phyloP scores from a whole-genome alignment of 306 rosid genomes.

The Begonia fuchsioides region DNA sequence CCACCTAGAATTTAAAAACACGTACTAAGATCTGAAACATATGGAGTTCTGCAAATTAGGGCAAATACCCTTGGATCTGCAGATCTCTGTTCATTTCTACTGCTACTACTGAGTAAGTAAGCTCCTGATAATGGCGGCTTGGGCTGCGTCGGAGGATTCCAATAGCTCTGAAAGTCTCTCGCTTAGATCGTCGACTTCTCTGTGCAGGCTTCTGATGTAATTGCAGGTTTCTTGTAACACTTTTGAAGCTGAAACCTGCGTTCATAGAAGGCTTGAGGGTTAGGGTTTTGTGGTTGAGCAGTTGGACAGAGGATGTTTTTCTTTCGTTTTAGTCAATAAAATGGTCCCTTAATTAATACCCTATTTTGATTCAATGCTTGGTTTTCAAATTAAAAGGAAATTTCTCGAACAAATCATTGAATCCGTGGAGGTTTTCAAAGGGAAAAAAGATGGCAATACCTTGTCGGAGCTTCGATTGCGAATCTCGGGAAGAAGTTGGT shows the following conservation, averaged over 20 bases:
- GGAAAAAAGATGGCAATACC: too few relatives aligned
- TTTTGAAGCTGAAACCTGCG: conserved; percentile 56
- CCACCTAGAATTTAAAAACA: too few relatives aligned
- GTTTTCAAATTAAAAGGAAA: too few relatives aligned
- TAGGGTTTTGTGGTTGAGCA: not conserved
- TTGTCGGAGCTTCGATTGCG: conserved; percentile 64
- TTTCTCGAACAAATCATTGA: too few relatives aligned
- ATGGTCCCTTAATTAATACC: too few relatives aligned
- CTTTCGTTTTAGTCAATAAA: too few relatives aligned
- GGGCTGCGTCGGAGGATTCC: conserved; percentile 75
- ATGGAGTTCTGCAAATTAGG: too few relatives aligned
- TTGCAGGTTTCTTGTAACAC: conserved; percentile 86
- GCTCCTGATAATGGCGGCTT: conserved; percentile 81
- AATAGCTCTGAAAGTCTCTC: conserved; percentile 71
- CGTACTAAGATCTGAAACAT: too few relatives aligned
- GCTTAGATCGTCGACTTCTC: conserved; percentile 84
- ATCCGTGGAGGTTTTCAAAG: too few relatives aligned
- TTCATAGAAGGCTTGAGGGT: not conserved
- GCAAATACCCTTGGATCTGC: too few relatives aligned
- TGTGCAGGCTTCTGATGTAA: conserved; percentile 63
- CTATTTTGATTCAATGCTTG: too few relatives aligned
- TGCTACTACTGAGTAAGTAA: conserved; percentile 46
- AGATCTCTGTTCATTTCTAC: not conserved
- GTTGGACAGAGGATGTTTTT: too few relatives aligned
- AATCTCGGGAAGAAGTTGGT: conserved; percentile 93